A percentile compares a stretch with the other conserved stretches of the same genome.
phyloP scores from a whole-genome alignment of 352 stramenopile species.

The Phytophthora sojae region DNA sequence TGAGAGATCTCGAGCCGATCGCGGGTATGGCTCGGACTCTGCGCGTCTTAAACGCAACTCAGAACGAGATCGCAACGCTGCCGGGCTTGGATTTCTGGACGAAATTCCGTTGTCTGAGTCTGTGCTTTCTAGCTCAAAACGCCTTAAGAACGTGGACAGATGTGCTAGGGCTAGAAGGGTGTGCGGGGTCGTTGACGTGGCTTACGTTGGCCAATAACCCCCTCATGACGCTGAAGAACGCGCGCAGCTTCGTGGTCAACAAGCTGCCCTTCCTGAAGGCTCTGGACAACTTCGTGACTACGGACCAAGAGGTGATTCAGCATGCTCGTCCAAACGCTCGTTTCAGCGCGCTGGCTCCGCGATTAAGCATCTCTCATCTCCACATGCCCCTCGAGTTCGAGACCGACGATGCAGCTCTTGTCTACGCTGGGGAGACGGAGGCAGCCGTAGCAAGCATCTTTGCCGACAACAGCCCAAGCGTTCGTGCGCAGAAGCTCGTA shows the following conservation, averaged over 20 bases:
- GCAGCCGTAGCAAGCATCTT: constrained; percentile 36
- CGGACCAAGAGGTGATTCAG: constrained; percentile 68
- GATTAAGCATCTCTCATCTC: constrained; percentile 45
- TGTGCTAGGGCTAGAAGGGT: constrained; percentile 56
- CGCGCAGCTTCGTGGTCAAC: constrained; percentile 75
- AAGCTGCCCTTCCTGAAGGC: constrained; percentile 67
- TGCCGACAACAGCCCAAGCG: constrained; percentile 53
- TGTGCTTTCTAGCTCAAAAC: constrained; percentile 76
- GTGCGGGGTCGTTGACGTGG: constrained; percentile 55
- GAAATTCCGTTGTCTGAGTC: constrained; percentile 50
- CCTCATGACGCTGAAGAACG: constrained; percentile 58
- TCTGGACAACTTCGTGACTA: constrained; percentile 69
- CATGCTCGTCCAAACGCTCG: constrained; percentile 45
- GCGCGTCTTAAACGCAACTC: constrained; percentile 63
- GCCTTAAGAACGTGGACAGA: constrained; percentile 54
- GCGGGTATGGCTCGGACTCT: constrained; percentile 48
- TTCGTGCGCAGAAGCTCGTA: constrained; percentile 39
- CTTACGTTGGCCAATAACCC: constrained; percentile 69
- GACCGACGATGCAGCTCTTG: constrained; percentile 46
- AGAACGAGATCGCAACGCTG: constrained; percentile 61
- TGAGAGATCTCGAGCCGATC: constrained; percentile 67
- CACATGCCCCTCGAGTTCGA: constrained; percentile 57
- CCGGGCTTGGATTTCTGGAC: constrained; percentile 60
- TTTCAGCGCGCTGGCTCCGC: constrained; percentile 44
- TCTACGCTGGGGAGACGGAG: constrained; percentile 47